Base-by-base conservation (phyloP, 495 filamentous ascomycete species). In the Pyrenopolyporus hunteri region DNA sequence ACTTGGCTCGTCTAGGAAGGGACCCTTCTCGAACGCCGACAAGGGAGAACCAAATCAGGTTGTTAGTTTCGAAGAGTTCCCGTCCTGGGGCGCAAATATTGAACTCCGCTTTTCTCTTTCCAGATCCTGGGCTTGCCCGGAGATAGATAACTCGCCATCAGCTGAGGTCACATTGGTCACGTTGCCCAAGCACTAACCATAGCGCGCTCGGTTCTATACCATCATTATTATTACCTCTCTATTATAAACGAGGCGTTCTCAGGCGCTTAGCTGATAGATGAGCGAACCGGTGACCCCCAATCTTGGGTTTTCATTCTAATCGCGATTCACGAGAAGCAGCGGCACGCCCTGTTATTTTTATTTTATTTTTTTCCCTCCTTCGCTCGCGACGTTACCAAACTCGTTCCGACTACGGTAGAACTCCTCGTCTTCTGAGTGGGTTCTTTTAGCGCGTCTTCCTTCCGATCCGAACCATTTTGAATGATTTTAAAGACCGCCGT, bases 161-260 rank as follows among this genome's bases (percentile, higher is more conserved):
- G 43, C 56, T 59, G 50, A 55, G 62, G 56, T 59, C 49, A 65
- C 62, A 59, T 65, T 60, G 62, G 56, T 59, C 56, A 59, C 55
- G 55, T 65, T 65, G 26, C 55, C 57, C 37, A 28, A 60, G 44
- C 23, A 56, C 45, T 59, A 59, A n/a, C n/a, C n/a, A n/a, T n/a
- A n/a, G n/a, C n/a, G n/a, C 56, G 50, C 50, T 50, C 49, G 42
- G 39, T 55, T 29, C 17, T 51, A 51, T 65, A 55, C 46, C 47
- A 53, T 58, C 54, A 64, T 5, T 29, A 29, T 29, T 4, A 9
- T 5, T 64, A 59, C 20, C 35, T 59, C 37, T 11, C 55, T 65
- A 56, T 44, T 49, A 51, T 59, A 59, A 56, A 59, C 56, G 45
- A 59, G 50, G 10, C 37, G 33, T 7, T 36, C 37, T 56, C 37